These are phyloP conservation scores for Zymoseptoria passerinii DNA, from an alignment of 2,329 filamentous ascomycete species.

Conservation along the genomic window DNA sequence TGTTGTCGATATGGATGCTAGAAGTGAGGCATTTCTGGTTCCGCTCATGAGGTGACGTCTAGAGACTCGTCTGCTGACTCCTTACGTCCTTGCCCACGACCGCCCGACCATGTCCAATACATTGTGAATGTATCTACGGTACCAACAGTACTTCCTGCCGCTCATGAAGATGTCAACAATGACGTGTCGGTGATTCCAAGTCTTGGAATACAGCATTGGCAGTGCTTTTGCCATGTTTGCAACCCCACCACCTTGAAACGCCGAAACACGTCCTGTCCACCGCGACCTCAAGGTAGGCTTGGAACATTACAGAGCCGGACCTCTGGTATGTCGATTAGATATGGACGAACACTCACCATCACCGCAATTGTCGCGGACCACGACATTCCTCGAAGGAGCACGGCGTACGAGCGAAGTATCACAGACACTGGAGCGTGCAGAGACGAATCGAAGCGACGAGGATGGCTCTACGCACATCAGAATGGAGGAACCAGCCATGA, in stretches of 20 bases:
- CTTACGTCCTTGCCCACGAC: background rate
- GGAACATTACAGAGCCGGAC: background rate
- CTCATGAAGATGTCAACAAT: background rate
- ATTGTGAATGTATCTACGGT: background rate
- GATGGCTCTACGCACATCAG: conserved; percentile 21
- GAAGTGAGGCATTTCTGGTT: background rate
- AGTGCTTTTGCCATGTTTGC: background rate
- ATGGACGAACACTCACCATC: conserved; percentile 1
- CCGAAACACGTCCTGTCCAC: background rate
- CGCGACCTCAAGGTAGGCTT: background rate
- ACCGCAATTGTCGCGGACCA: conserved; percentile 2
- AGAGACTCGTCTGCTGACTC: background rate
- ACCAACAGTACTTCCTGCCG: background rate
- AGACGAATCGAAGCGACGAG: conserved; percentile 1
- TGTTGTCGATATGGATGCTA: background rate
- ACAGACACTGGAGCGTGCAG: background rate
- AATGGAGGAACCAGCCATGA: conserved; percentile 18
- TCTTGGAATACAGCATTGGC: background rate
- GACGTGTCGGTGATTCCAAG: background rate
- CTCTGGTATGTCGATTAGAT: background rate
- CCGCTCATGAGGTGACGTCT: background rate
- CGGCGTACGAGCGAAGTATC: conserved; percentile 2
- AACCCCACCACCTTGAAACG: background rate
- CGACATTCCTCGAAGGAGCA: conserved; percentile 6
- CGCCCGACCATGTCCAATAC: background rate